phyloP scores from a whole-genome alignment of 306 rosid species.

The Quercus bicolor region DNA sequence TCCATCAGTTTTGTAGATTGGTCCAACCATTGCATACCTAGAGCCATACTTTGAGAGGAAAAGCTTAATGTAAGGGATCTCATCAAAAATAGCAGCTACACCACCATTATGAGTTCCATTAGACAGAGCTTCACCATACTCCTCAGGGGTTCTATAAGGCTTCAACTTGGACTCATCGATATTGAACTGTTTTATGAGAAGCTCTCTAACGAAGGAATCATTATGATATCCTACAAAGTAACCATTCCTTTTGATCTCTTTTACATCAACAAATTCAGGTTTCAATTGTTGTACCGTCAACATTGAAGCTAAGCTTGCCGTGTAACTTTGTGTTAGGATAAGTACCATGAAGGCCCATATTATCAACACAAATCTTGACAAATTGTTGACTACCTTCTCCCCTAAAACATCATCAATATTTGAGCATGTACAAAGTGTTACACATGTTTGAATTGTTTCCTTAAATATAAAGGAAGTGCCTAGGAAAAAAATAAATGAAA shows the following conservation, averaged over 20 bases:
- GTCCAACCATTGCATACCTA: conserved; percentile 24
- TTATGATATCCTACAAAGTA: conserved; percentile 13
- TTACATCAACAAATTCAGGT: conserved; percentile 13
- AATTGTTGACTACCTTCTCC: conserved; percentile 29
- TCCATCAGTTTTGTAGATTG: conserved; percentile 22
- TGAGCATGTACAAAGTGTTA: too few species aligned
- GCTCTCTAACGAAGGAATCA: neutral
- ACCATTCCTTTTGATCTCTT: conserved; percentile 16
- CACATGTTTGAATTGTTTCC: too few species aligned
- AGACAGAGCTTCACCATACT: conserved; percentile 7
- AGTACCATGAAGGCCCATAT: conserved; percentile 37
- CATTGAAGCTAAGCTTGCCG: conserved; percentile 33
- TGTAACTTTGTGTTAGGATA: conserved; percentile 40
- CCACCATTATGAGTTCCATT: conserved; percentile 30
- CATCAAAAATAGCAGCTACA: conserved; percentile 27
- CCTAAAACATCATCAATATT: neutral
- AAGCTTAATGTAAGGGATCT: conserved; percentile 15
- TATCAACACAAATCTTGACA: conserved; percentile 29
- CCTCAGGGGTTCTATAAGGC: neutral
- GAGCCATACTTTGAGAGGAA: conserved; percentile 8
- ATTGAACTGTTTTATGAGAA: conserved; percentile 1
- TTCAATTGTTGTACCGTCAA: conserved; percentile 29
- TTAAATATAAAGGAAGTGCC: too few species aligned
- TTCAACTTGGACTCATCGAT: neutral
- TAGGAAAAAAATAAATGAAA: too few species aligned